Percentiles rank a stretch among this genome's conserved stretches.
phyloP scores from a whole-genome alignment of 2,329 filamentous ascomycete genomes.

The Tolypocladium cylindrosporum region DNA sequence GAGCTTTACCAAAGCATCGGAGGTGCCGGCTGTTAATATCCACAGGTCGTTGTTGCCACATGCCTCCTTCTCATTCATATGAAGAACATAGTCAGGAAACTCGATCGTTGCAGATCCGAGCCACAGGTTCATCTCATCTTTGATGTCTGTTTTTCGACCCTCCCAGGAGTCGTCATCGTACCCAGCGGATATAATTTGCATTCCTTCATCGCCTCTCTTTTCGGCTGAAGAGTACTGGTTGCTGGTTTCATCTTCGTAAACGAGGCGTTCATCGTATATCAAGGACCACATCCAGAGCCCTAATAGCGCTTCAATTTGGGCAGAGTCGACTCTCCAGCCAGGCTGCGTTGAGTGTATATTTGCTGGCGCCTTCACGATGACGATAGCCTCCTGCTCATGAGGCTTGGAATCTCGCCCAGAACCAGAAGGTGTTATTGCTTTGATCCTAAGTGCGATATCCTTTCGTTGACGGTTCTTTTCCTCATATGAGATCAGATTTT shows the following conservation, averaged over 20 bases:
- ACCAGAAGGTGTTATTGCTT: not conserved
- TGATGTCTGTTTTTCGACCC: not conserved
- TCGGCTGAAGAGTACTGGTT: not conserved
- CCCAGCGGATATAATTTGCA: slow-evolving; percentile 4
- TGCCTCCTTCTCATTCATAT: not conserved
- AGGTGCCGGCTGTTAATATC: not conserved
- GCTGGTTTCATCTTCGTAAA: not conserved
- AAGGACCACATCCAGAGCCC: slow-evolving; percentile 10
- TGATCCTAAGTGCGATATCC: not conserved
- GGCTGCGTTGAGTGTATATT: not conserved
- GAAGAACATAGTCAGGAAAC: not conserved
- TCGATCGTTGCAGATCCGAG: slow-evolving; percentile 2
- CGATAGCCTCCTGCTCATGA: not conserved
- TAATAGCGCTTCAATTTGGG: slow-evolving; percentile 9
- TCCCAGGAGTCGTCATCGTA: not conserved
- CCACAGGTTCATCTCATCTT: slow-evolving; percentile 8
- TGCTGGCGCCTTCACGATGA: not conserved
- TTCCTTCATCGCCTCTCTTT: not conserved
- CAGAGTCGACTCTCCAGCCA: slow-evolving; percentile 6
- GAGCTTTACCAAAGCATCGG: not conserved
- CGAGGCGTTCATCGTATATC: not conserved
- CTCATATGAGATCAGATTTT: not conserved
- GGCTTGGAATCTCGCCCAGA: too few species aligned
- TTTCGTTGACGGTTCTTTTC: not conserved
- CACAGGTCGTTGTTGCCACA: not conserved